Evolutionary conservation across 495 filamentous ascomycete species (phyloP), one percentile per base, ranked within the genome.

Genomic region (Penicillium crystallinum): DNA sequence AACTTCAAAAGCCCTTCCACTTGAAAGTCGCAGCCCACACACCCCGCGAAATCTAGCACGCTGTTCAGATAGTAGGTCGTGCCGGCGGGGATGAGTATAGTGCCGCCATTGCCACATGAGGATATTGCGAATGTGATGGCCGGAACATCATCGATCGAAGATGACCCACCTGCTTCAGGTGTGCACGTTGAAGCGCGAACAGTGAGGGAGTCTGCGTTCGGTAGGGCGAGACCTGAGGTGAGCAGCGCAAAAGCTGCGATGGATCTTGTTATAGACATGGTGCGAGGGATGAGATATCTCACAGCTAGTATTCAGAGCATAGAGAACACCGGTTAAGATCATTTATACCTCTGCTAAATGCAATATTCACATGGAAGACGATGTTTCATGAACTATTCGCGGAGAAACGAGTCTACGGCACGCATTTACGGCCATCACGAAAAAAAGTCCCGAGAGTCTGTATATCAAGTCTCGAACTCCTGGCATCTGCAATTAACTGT

Each of bases 1-100:
- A 69, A 72, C 31, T 73, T 72, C 21, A 76, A 46, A 8, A 65
- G 50, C 0, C 72, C 74, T 46, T 77, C 73, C 0, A 76, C 42
- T 45, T 74, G 71, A 33, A 77, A 66, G 45, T 70, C 68, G 39
- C 73, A 76, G 29, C 57, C 59, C 4, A 40, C 47, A 52, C 73
- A 74, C 6, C 64, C 67, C 0, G 66, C 34, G 33, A 76, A 71
- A 30, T 67, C 62, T 6, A 76, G 67, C 7, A 67, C 62, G 21
- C 68, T 71, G 54, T 71, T 66, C 37, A 73, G 52, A 47, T 67
- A 66, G 48, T 76, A 78, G 2, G 71, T 76, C 0, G 46, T 63
- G 1, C 62, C 66, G 2, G 61, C 51, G 3, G 75, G 75, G 31
- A 77, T 69, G 3, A 73, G 65, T 19, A 77, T 75, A 0, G 68